phyloP scores from a whole-genome alignment of 169 alveolate species.

The Pseudocohnilembus persalinus region DNA sequence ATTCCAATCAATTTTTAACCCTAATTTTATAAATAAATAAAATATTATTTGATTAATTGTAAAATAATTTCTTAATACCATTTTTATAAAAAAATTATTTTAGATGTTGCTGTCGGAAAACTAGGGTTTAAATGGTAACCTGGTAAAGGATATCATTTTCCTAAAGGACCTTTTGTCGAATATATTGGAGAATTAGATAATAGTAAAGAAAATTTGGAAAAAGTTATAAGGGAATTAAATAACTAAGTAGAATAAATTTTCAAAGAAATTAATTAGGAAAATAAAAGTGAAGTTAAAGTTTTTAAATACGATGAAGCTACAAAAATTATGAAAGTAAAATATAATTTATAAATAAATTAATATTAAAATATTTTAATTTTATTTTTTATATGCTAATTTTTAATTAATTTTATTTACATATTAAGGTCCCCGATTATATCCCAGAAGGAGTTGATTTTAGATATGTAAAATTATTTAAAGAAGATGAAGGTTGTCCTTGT shows the following conservation, averaged over 20 bases:
- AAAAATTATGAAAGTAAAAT: conserved; percentile 17
- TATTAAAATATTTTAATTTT: too few relatives aligned
- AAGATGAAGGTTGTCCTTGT: conserved; percentile 79
- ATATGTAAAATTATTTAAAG: conserved; percentile 50
- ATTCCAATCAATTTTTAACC: background rate
- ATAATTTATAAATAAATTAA: conserved; percentile 52
- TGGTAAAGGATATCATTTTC: conserved; percentile 79
- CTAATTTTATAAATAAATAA: too few relatives aligned
- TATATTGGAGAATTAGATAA: conserved; percentile 57
- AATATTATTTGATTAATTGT: too few relatives aligned
- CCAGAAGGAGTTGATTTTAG: conserved; percentile 51
- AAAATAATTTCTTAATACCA: too few relatives aligned
- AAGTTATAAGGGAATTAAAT: conserved; percentile 20
- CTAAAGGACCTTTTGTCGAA: conserved; percentile 77
- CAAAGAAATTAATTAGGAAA: conserved; percentile 43
- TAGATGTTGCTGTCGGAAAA: conserved; percentile 70
- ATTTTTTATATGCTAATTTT: too few relatives aligned
- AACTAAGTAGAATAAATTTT: conserved; percentile 28
- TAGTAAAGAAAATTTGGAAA: conserved; percentile 36
- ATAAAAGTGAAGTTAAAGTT: background rate
- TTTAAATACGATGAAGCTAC: background rate
- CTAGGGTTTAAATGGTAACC: conserved; percentile 55
- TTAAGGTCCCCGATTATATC: conserved; percentile 63
- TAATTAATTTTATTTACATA: too few relatives aligned
- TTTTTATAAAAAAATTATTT: background rate